Evolutionary conservation across 768 basidiomycete genomes (phyloP), one percentile per base, ranked within the genome.

Genomic region (Tremella fuciformis): DNA sequence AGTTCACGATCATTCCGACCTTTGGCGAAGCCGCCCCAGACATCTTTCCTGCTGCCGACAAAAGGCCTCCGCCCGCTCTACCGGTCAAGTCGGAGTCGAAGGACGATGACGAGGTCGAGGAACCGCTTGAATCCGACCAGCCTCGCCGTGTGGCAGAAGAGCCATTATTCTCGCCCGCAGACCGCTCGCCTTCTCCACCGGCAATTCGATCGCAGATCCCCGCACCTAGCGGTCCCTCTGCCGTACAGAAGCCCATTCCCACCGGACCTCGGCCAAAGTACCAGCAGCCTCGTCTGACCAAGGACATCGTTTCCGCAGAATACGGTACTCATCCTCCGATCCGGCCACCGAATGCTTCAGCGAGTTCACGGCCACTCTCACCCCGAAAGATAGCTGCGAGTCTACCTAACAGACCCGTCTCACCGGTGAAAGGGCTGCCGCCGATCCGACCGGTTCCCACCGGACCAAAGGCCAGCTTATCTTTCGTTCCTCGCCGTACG

Each of bases 21-120:
- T 60, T 62, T 26, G 62, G 65, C 2, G 41, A 57, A 11, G 41
- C 57, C 3, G 44, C 53, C n/a, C 56, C 56, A 2, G 64, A 59
- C n/a, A 65, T 65, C 21, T 65, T 65, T 18, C 37, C 24, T 25
- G 3, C 24, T n/a, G 29, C 38, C 48, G 24, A 37, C 7, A 29
- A 49, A 6, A 13, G n/a, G 18, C 42, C 44, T 49, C 37, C 42
- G n/a, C 8, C 11, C n/a, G 6, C 41, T 46, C 11, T 34, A 11
- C 29, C 29, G 29, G 11, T 34, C 29, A 34, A 34, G 11, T 11
- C 29, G 29, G 29, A 34, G 29, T 16, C 21, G 13, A 8, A 15
- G 8, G 19, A 41, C 21, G 38, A 41, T 22, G 52, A 29, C 40
- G 29, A 34, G 47, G 34, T 52, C 22, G 50, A 52, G 8, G 9